phyloP scores from a whole-genome alignment of 345 rosid species.

The Raphanus sativus region DNA sequence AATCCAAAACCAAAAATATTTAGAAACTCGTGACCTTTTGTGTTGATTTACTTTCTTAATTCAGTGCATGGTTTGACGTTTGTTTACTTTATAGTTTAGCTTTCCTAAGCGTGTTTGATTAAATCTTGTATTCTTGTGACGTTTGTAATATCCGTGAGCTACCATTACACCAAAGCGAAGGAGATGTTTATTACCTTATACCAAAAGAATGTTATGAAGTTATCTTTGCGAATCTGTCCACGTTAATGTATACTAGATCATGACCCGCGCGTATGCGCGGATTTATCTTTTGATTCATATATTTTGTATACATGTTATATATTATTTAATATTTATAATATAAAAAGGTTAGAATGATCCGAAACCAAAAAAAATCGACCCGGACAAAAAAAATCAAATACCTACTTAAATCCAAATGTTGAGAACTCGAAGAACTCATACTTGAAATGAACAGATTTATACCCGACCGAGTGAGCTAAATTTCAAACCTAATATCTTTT shows the following conservation, averaged over 20 bases:
- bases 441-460: too few species aligned
- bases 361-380: too few species aligned
- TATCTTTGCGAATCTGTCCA: neutral
- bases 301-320: too few species aligned
- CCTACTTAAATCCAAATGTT: too few species aligned
- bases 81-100: neutral
- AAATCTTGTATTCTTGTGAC: neutral
- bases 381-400: too few species aligned
- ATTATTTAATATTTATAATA: too few species aligned
- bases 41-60: neutral
- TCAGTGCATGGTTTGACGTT: conserved; percentile 6
- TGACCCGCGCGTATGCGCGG: too few species aligned
- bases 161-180: neutral
- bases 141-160: neutral
- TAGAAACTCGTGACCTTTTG: neutral
- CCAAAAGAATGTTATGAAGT: neutral
- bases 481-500: too few species aligned
- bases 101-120: neutral
- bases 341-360: too few species aligned
- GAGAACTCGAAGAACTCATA: too few species aligned
- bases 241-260: neutral
- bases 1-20: neutral
- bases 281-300: too few species aligned
- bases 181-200: neutral
- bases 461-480: too few species aligned